Base-by-base conservation (phyloP, 352 stramenopile genomes). In the Globisporangium splendens region DNA sequence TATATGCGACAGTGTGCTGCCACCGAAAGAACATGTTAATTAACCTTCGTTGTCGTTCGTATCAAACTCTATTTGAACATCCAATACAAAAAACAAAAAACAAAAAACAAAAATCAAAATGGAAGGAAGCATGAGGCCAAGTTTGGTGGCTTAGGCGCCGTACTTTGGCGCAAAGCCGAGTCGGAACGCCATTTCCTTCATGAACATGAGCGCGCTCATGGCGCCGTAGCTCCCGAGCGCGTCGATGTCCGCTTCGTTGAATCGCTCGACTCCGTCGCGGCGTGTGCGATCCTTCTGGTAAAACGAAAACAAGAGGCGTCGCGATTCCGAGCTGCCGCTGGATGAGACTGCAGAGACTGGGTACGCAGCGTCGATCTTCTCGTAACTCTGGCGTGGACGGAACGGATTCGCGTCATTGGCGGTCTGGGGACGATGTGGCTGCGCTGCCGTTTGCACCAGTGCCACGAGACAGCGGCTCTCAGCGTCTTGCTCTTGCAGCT, bases 121-220 rank as follows among this genome's bases (percentile, higher is more conserved):
- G 20, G 50, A 18, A 7, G 10, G 24, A 2, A 11, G 2, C 38
- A 43, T 17, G 39, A 18, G 3, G 39, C 39, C 39, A 35, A 35
- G 3, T 35, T 35, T 55, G 28, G 3, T 46, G 42, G 43, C 22
- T 70, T 56, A 88, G n/a, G 83, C 83, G 17, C 83, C 83, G 59
- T 93, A 93, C 64, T 93, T 93, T 2, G 83, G 83, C 1, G 78
- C 76, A 18, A 72, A 83, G 10, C 83, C 83, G 31, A 93, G 71
- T 15, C 83, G 81, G 60, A 93, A 93, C 1, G 83, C 83, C 62
- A 88, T 74, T 62, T 93, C 83, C 46, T 88, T 86, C 64, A 91
- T 79, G 52, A 88, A 82, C 21, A 89, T 78, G 42, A 77, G 73
- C 11, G 72, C 72, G 47, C 87, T 70, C 83, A 93, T 93, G 17